These are phyloP conservation scores for Leccinum broughii DNA, from an alignment of 768 basidiomycete species.

Conservation along the genomic window DNA sequence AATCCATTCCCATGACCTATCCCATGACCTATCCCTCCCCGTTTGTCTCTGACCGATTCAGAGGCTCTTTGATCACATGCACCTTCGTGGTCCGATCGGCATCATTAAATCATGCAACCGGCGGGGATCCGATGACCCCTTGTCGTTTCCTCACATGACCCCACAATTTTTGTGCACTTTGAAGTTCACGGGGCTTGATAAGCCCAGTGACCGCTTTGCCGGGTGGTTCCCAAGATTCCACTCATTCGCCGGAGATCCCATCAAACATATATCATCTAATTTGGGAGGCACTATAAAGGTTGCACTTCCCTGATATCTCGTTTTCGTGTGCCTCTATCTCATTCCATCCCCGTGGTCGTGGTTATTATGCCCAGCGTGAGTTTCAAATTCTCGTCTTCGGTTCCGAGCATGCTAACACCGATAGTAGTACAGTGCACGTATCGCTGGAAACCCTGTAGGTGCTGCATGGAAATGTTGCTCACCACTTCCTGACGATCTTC, in stretches of 20 bases:
- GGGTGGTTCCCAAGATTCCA: background rate
- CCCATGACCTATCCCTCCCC: background rate
- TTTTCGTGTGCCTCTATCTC: background rate
- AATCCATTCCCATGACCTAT: no score
- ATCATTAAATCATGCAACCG: background rate
- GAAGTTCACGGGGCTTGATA: conserved; percentile 4
- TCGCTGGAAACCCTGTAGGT: conserved; percentile 59
- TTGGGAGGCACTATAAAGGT: conserved; percentile 15
- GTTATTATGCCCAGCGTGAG: conserved; percentile 30
- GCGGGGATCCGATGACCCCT: background rate
- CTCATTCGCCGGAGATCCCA: no score
- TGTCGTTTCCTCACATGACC: background rate
- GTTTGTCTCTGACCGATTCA: background rate
- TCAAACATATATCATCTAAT: background rate
- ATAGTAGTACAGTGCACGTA: conserved; percentile 51
- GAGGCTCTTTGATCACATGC: background rate
- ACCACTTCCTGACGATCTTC: conserved; percentile 8
- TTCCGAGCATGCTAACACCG: conserved; percentile 4
- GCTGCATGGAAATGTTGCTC: background rate
- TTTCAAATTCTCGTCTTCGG: background rate
- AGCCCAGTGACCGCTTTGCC: conserved; percentile 1
- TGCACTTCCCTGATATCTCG: background rate
- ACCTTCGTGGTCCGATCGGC: background rate
- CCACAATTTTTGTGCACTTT: background rate
- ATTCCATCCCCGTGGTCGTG: conserved; percentile 1